phyloP scores from a whole-genome alignment of 2,329 filamentous ascomycete genomes.

The Fusarium coffeatum region DNA sequence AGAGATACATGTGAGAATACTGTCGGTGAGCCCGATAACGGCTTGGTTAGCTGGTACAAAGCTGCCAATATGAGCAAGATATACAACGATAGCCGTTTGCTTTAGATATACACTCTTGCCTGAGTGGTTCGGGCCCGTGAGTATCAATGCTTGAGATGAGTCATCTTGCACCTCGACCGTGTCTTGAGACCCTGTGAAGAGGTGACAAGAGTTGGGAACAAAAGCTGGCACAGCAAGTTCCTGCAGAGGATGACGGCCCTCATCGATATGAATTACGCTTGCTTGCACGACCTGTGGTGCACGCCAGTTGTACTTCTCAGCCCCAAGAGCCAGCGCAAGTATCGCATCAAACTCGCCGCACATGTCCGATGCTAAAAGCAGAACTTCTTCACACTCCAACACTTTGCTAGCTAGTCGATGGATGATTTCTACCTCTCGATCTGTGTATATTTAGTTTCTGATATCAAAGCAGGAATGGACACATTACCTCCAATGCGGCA shows the following conservation, averaged over 20 bases:
- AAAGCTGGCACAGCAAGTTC: constrained; percentile 84
- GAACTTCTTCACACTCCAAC: constrained; percentile 73
- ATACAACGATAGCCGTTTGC: constrained; percentile 89
- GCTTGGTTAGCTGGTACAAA: constrained; percentile 86
- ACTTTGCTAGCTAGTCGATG: constrained; percentile 79
- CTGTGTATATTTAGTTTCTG: constrained; percentile 56
- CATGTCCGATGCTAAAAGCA: constrained; percentile 78
- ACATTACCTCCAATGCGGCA: constrained; percentile 80
- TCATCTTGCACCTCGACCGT: constrained; percentile 1
- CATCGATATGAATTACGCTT: constrained; percentile 78
- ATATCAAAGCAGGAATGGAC: not conserved
- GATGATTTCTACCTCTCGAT: constrained; percentile 89
- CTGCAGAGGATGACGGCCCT: constrained; percentile 88
- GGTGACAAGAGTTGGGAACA: constrained; percentile 82
- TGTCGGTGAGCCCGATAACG: constrained; percentile 87
- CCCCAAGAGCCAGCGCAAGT: constrained; percentile 82
- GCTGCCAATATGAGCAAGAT: constrained; percentile 91
- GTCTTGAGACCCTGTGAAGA: constrained; percentile 69
- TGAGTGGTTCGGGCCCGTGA: constrained; percentile 96
- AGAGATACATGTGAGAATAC: constrained; percentile 86
- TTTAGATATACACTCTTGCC: constrained; percentile 97
- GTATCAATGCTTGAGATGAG: constrained; percentile 71
- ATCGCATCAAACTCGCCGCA: constrained; percentile 90
- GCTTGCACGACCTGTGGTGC: constrained; percentile 75
- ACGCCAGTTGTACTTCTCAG: constrained; percentile 77